Percentiles rank a stretch among this genome's conserved stretches.
phyloP scores from a whole-genome alignment of 345 rosid species.

The Salix brachista region DNA sequence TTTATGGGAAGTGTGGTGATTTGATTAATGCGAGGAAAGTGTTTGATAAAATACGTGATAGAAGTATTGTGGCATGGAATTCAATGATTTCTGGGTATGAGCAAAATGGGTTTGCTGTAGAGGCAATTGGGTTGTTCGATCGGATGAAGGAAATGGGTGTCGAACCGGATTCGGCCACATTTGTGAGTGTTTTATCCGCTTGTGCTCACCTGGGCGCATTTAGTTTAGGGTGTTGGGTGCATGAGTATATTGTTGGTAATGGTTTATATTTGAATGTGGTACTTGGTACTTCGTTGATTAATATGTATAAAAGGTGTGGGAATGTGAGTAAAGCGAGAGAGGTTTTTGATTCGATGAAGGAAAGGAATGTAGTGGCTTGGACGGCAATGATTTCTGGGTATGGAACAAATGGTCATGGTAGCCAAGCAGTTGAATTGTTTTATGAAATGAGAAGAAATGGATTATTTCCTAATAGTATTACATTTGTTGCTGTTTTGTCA shows the following conservation, averaged over 20 bases:
- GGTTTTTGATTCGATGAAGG: constrained; percentile 59
- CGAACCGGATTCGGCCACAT: constrained; percentile 61
- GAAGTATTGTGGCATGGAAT: constrained; percentile 74
- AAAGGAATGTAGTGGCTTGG: constrained; percentile 76
- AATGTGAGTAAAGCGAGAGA: constrained; percentile 49
- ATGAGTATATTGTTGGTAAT: constrained; percentile 35
- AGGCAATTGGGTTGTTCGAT: constrained; percentile 55
- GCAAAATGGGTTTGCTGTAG: constrained; percentile 61
- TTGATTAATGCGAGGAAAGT: constrained; percentile 46
- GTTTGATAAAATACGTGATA: constrained; percentile 65
- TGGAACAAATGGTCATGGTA: constrained; percentile 71
- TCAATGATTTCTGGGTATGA: constrained; percentile 76
- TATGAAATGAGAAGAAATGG: constrained; percentile 44
- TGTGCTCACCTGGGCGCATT: constrained; percentile 71
- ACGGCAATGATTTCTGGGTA: constrained; percentile 87
- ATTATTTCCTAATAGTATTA: constrained; percentile 52
- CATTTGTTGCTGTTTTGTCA: constrained; percentile 70
- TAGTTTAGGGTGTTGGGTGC: constrained; percentile 64
- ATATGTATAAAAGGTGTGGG: constrained; percentile 83
- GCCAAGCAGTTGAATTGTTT: constrained; percentile 51
- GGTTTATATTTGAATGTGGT: constrained; percentile 50
- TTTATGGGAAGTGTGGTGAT: constrained; percentile 46
- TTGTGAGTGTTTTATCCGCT: constrained; percentile 61
- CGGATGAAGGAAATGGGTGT: constrained; percentile 44
- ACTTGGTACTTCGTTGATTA: constrained; percentile 72